Evolutionary conservation across 495 filamentous ascomycete species (phyloP), one percentile per base, ranked within the genome.

Genomic region (Amniculicola lignicola): DNA sequence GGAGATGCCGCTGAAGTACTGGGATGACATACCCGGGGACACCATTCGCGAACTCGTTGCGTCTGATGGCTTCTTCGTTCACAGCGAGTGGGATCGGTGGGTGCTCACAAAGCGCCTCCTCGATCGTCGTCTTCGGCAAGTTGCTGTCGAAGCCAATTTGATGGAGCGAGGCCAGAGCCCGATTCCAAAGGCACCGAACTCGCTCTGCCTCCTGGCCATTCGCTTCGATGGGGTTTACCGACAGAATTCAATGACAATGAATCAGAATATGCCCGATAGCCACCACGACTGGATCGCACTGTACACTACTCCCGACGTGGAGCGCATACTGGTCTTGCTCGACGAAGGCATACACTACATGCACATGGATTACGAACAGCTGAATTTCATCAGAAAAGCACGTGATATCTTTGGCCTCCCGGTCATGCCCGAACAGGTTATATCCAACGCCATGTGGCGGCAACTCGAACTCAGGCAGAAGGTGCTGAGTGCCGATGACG

Each of bases 291-390:
- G 75, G 75, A 28, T 76, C 7, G 54, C 69, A 6, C 65, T 76
- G 3, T 79, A 79, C 59, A 76, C 75, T 6, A 63, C 70, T 43
- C 66, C 74, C 0, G 80, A 83, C 45, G 67, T 83, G 33, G 76
- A 76, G 49, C 78, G 79, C n/a, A 64, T 83, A n/a, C 64, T 79
- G 12, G 75, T 79, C 3, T 63, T 83, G 4, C 64, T 83, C 14
- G 78, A 83, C 55, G 74, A 79, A 64, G 80, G 79, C 21, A 80
- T 83, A 24, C 80, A 83, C 65, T 83, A 82, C 57, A 69, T 80
- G n/a, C 80, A 83, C 63, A 71, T 83, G 53, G 72, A 75, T 31
- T 83, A 82, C 54, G 80, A 82, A 55, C 78, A 82, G 54, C 57
- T 83, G 16, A 75, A 82, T 55, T 76, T 75, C 63, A 80, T 83